A percentile compares a stretch with the other conserved stretches of the same genome.
phyloP scores from a whole-genome alignment of 129 eudicot genomes.

The Helichrysum umbraculigerum region DNA sequence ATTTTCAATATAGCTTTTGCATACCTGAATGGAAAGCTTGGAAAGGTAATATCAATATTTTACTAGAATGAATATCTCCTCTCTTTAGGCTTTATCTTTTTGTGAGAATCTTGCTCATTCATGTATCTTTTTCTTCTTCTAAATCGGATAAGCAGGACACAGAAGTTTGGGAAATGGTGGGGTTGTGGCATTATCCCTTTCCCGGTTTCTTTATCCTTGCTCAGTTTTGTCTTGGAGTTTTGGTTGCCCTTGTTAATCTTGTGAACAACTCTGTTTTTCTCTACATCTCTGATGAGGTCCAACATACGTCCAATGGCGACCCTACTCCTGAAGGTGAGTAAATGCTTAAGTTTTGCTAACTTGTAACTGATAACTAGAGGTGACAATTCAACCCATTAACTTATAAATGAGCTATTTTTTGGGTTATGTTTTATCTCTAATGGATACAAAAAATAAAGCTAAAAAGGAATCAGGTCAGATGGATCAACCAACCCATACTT shows the following conservation, averaged over 20 bases:
- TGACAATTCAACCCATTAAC: no score
- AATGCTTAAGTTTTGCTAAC: conserved; percentile 1
- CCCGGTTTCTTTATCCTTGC: conserved; percentile 94
- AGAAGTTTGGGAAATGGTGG: conserved; percentile 96
- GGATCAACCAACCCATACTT: background rate
- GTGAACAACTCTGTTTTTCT: conserved; percentile 92
- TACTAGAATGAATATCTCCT: background rate
- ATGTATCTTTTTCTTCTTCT: conserved; percentile 9
- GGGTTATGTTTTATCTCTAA: background rate
- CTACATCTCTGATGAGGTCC: conserved; percentile 68
- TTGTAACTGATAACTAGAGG: background rate
- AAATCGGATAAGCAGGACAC: conserved; percentile 56
- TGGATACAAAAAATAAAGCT: background rate
- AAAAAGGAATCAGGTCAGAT: background rate
- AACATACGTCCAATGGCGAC: conserved; percentile 44
- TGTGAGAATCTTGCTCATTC: background rate
- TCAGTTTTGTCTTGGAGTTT: conserved; percentile 89
- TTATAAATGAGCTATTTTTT: background rate
- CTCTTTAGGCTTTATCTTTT: conserved; percentile 2
- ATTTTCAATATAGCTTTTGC: conserved; percentile 70
- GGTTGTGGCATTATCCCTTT: conserved; percentile 95
- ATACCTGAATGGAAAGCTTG: conserved; percentile 44
- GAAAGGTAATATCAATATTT: conserved; percentile 46
- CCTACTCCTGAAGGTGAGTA: conserved; percentile 65
- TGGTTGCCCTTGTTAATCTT: conserved; percentile 91